Conservation (phyloP, 257 asterid species). For the Gentiana macrophylla region DNA sequence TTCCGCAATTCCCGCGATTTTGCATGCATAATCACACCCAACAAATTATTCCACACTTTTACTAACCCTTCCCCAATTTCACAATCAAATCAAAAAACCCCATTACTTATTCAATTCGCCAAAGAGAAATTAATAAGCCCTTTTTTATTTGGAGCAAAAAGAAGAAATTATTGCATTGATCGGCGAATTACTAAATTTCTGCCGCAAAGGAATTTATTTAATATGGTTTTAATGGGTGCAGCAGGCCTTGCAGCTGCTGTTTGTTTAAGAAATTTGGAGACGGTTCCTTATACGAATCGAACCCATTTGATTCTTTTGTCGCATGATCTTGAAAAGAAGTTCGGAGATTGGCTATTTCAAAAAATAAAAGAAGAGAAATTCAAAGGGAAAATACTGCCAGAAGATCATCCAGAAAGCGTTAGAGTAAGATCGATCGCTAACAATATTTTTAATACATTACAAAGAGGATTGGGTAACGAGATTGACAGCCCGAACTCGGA, state of each 20-base stretch:
- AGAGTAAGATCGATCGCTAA: slow-evolving; percentile 57
- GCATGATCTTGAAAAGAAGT: slow-evolving; percentile 32
- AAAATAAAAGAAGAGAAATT: slow-evolving; percentile 26
- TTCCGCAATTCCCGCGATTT: slow-evolving; percentile 15
- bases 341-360: slow-evolving; percentile 61
- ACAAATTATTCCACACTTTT: not conserved
- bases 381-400: slow-evolving; percentile 66
- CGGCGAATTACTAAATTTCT: slow-evolving; percentile 48
- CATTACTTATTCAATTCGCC: slow-evolving; percentile 22
- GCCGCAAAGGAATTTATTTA: slow-evolving; percentile 38
- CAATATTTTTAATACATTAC: slow-evolving; percentile 61
- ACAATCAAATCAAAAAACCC: too few species aligned
- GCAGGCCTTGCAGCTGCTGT: slow-evolving; percentile 26
- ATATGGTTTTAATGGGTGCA: slow-evolving; percentile 39
- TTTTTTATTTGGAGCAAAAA: slow-evolving; percentile 1
- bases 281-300: too few species aligned
- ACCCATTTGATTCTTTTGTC: slow-evolving; percentile 4
- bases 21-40: slow-evolving; percentile 24
- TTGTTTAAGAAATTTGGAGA: too few species aligned
- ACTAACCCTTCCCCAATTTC: too few species aligned
- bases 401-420: slow-evolving; percentile 13
- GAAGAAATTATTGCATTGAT: slow-evolving; percentile 67
- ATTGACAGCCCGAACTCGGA: slow-evolving; percentile 16
- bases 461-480: slow-evolving; percentile 71
- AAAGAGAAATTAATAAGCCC: slow-evolving; percentile 36